Evolutionary conservation across 805 yeast genomes (phyloP).

Genomic region (Metschnikowia cubensis): DNA sequence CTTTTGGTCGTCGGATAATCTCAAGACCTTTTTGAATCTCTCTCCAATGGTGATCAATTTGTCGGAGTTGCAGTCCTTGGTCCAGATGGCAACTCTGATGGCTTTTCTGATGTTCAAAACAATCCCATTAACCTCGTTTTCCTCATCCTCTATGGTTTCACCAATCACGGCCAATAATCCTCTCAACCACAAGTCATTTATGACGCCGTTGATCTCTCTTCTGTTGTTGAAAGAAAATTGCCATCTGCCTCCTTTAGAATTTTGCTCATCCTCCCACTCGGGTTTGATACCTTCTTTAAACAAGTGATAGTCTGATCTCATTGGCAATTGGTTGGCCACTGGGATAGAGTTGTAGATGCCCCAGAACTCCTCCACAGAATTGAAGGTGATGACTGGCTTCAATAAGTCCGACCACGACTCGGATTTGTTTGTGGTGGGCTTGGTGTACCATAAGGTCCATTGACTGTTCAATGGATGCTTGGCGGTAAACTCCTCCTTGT

Average conservation of each 20-base stretch:
- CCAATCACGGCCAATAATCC: slow-evolving; percentile 88
- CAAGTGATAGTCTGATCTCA: slow-evolving; percentile 90
- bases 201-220: slow-evolving; percentile 52
- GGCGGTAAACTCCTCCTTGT: slow-evolving; percentile 61
- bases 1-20: slow-evolving; percentile 66
- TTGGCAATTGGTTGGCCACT: slow-evolving; percentile 83
- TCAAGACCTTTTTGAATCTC: slow-evolving; percentile 80
- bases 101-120: slow-evolving; percentile 80
- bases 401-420: slow-evolving; percentile 92
- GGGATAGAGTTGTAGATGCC: slow-evolving; percentile 94
- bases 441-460: slow-evolving; percentile 98
- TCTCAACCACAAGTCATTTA: slow-evolving; percentile 91
- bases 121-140: slow-evolving; percentile 87
- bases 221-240: slow-evolving; percentile 62
- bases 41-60: slow-evolving; percentile 74
- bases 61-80: slow-evolving; percentile 65
- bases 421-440: slow-evolving; percentile 73
- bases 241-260: slow-evolving; percentile 94
- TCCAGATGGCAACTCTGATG: slow-evolving; percentile 89
- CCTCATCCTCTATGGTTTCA: slow-evolving; percentile 84
- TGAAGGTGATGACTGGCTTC: slow-evolving; percentile 87
- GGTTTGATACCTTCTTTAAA: slow-evolving; percentile 94
- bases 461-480: slow-evolving; percentile 85
- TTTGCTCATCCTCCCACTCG: slow-evolving; percentile 95
- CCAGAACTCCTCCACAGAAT: slow-evolving; percentile 99